Conservation (phyloP, 75 land plant genomes). For the Picea glauca region DNA sequence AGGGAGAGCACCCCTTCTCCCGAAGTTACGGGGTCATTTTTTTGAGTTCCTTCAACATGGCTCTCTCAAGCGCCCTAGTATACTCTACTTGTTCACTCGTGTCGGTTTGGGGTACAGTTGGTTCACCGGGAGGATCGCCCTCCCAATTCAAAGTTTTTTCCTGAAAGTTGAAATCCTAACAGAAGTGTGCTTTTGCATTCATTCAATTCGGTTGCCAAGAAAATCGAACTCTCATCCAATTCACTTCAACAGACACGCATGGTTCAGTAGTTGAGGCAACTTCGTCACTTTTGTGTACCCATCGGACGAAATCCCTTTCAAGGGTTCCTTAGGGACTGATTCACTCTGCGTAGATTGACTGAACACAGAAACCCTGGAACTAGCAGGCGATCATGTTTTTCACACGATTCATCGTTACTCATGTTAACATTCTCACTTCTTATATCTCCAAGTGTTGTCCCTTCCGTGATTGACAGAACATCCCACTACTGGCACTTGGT, state of each 20-base stretch:
- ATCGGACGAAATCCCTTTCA: no score
- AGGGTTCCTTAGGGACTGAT: no score
- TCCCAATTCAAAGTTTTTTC: slow-evolving; percentile 15
- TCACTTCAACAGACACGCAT: background rate
- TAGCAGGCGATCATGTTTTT: slow-evolving; percentile 23
- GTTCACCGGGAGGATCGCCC: slow-evolving; percentile 1
- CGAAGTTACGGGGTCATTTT: no score
- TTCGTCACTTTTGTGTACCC: no score
- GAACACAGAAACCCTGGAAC: slow-evolving; percentile 13
- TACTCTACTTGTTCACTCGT: background rate
- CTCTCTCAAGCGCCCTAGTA: no score
- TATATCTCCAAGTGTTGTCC: background rate
- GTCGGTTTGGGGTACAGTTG: background rate
- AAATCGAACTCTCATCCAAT: slow-evolving; percentile 8
- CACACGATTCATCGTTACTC: slow-evolving; percentile 24
- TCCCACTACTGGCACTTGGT: slow-evolving; percentile 21
- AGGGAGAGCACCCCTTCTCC: no score
- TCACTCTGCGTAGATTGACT: no score
- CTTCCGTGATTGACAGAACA: slow-evolving; percentile 9
- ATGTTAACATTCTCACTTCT: slow-evolving; percentile 31
- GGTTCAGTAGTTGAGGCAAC: no score
- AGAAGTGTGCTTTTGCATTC: background rate
- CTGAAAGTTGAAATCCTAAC: background rate
- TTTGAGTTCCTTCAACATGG: no score
- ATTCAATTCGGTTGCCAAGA: slow-evolving; percentile 7